phyloP scores from a whole-genome alignment of 1,139 yeast genomes.

The Petasospora fabianii region DNA sequence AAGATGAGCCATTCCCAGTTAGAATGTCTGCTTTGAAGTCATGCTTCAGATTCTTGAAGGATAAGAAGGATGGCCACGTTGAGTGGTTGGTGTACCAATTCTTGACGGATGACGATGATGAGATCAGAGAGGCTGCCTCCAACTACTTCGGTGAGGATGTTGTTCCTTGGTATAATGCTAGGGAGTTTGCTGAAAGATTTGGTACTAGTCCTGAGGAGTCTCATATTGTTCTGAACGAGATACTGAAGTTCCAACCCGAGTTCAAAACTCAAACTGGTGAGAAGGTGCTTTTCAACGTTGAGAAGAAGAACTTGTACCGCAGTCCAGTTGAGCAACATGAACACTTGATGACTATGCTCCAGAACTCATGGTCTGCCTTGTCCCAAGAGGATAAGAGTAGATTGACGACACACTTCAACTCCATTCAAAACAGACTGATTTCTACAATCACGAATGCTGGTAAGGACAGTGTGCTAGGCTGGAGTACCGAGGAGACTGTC shows the following conservation, averaged over 20 bases:
- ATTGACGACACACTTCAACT: conserved; percentile 16
- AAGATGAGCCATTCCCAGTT: conserved; percentile 41
- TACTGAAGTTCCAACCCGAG: conserved; percentile 18
- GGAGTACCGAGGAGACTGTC: conserved; percentile 29
- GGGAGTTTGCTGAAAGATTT: conserved; percentile 19
- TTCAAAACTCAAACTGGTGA: conserved; percentile 21
- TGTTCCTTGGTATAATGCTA: conserved; percentile 28
- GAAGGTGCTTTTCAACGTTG: conserved; percentile 43
- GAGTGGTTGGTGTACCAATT: conserved; percentile 34
- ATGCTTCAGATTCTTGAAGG: conserved; percentile 31
- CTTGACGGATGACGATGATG: conserved; percentile 60
- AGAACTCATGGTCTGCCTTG: conserved; percentile 5
- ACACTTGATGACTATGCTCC: conserved; percentile 20
- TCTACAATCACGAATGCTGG: conserved; percentile 9
- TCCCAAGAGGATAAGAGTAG: conserved; percentile 9
- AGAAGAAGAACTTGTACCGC: conserved; percentile 49
- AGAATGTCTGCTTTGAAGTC: conserved; percentile 49
- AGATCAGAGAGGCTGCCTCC: conserved; percentile 40
- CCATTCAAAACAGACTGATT: conserved; percentile 13
- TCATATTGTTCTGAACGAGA: conserved; percentile 14
- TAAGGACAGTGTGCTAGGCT: conserved; percentile 35
- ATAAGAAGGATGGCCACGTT: conserved; percentile 7
- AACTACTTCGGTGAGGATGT: conserved; percentile 29
- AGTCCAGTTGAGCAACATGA: conserved; percentile 34
- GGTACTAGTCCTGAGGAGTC: conserved; percentile 8